phyloP scores from a whole-genome alignment of 2,329 filamentous ascomycete species.

The Botrytis tulipae region DNA sequence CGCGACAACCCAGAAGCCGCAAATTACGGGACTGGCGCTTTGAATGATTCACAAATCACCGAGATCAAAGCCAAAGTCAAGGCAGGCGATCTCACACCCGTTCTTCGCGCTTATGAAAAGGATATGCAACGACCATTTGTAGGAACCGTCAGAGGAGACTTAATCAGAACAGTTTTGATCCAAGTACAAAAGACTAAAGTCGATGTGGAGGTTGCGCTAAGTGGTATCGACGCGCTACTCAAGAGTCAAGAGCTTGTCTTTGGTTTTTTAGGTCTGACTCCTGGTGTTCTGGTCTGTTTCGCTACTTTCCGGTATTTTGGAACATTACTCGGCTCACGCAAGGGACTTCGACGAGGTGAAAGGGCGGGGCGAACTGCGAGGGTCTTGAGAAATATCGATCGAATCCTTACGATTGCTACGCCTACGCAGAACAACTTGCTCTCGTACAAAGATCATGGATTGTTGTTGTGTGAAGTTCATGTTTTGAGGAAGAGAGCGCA shows the following conservation, averaged over 20 bases:
- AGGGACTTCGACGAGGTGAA: conserved; percentile 62
- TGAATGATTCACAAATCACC: conserved; percentile 68
- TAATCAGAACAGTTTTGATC: conserved; percentile 87
- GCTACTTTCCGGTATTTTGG: conserved; percentile 71
- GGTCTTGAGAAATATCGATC: conserved; percentile 83
- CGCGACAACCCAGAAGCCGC: conserved; percentile 71
- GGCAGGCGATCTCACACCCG: conserved; percentile 89
- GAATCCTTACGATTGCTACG: conserved; percentile 68
- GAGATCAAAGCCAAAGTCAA: conserved; percentile 76
- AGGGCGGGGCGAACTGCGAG: conserved; percentile 70
- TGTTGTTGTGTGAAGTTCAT: conserved; percentile 87
- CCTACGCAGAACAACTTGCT: conserved; percentile 72
- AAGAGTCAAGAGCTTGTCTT: conserved; percentile 98
- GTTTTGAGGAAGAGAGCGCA: conserved; percentile 69
- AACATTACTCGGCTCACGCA: conserved; percentile 66
- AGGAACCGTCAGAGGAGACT: conserved; percentile 80
- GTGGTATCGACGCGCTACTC: conserved; percentile 88
- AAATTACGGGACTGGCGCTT: conserved; percentile 45
- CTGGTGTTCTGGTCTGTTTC: conserved; percentile 83
- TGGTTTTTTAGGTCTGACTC: conserved; percentile 92
- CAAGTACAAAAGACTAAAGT: conserved; percentile 99
- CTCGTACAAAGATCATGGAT: conserved; percentile 87
- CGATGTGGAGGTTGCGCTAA: conserved; percentile 93
- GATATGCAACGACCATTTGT: conserved; percentile 79
- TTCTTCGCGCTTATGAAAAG: conserved; percentile 86